Conservation (phyloP, 2,329 filamentous ascomycete species). For the Penicillium vulpinum region DNA sequence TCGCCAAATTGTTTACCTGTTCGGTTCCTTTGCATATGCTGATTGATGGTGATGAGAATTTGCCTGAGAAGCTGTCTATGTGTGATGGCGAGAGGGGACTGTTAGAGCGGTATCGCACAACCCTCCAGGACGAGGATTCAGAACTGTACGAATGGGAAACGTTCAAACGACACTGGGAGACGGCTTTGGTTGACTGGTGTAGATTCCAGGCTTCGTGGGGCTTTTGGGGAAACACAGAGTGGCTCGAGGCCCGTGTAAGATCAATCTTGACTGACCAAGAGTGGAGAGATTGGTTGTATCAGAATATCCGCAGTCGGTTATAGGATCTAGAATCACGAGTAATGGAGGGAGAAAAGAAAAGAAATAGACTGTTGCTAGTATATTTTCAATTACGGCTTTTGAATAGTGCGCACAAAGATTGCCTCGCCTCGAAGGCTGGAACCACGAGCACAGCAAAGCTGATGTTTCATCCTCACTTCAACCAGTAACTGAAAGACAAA, state of each 20-base stretch:
- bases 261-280: conserved; percentile 48
- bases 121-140: conserved; percentile 10
- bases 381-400: background rate
- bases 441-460: too few species aligned
- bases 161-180: conserved; percentile 64
- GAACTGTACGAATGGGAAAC: conserved; percentile 55
- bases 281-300: conserved; percentile 51
- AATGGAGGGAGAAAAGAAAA: background rate
- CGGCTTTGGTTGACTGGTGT: conserved; percentile 67
- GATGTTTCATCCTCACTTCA: too few species aligned
- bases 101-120: conserved; percentile 50
- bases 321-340: background rate
- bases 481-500: too few species aligned
- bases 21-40: conserved; percentile 61
- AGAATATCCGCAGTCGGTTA: conserved; percentile 16
- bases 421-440: too few species aligned
- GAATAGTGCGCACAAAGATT: too few species aligned
- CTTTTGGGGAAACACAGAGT: conserved; percentile 61
- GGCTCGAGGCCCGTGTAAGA: conserved; percentile 58
- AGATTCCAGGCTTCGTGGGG: conserved; percentile 62
- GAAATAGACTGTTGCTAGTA: background rate
- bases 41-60: conserved; percentile 24
- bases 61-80: conserved; percentile 51
- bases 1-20: conserved; percentile 68
- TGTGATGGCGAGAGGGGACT: conserved; percentile 52